phyloP scores from a whole-genome alignment of 257 asterid genomes.

The Plantago major region DNA sequence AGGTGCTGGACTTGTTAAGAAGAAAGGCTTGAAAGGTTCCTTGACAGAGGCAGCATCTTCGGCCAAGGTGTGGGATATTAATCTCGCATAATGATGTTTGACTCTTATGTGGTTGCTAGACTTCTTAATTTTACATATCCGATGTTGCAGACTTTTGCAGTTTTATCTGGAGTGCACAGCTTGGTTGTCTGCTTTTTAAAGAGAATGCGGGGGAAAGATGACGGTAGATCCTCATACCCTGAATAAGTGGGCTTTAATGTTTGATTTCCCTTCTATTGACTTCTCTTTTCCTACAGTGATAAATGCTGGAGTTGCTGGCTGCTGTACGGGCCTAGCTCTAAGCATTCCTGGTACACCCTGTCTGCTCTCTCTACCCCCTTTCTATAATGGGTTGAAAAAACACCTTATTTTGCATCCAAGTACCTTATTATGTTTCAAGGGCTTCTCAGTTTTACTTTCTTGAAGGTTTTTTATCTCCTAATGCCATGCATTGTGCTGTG shows the following conservation, averaged over 20 bases:
- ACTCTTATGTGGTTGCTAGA: not conserved
- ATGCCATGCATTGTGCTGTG: not conserved
- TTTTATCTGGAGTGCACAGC: constrained; percentile 87
- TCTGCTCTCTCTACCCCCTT: constrained; percentile 2
- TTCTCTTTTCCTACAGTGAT: constrained; percentile 43
- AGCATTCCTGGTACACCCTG: constrained; percentile 69
- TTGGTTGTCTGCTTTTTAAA: constrained; percentile 78
- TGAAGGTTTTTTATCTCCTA: not conserved
- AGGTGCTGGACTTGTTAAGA: constrained; percentile 76
- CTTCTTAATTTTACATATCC: constrained; percentile 3
- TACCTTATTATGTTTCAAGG: not conserved
- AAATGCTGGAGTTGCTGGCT: constrained; percentile 96
- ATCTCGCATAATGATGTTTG: not conserved
- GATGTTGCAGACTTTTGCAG: constrained; percentile 65
- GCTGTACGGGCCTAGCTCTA: constrained; percentile 94
- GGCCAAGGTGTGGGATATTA: constrained; percentile 54
- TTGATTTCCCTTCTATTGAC: constrained; percentile 10
- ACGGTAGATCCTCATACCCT: constrained; percentile 42
- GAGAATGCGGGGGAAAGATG: constrained; percentile 87
- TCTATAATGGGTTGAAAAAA: not conserved
- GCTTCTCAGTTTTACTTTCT: not conserved
- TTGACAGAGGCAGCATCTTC: constrained; percentile 75
- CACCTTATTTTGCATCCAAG: not conserved
- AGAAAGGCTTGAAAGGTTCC: constrained; percentile 76
- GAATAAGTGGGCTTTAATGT: not conserved